Conservation (phyloP, 108 stramenopile species). For the Pseudonitzschia multiseries region DNA sequence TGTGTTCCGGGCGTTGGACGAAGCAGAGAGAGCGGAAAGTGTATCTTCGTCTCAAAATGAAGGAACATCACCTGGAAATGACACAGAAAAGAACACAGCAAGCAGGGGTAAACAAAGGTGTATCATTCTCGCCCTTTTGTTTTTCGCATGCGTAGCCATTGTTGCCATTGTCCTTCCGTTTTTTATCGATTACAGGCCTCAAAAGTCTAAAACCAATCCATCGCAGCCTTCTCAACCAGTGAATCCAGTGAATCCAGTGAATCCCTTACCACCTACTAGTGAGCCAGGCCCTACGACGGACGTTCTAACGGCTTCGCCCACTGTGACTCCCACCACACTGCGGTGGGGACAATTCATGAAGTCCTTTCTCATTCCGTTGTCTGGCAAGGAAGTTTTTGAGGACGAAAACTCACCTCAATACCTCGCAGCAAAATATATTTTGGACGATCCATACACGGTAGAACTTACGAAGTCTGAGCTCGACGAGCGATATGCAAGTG, state of each 20-base stretch:
- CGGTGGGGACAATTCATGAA: constrained; percentile 27
- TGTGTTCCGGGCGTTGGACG: constrained; percentile 26
- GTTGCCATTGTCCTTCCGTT: constrained; percentile 30
- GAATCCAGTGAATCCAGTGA: constrained; percentile 9
- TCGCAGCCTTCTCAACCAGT: not conserved
- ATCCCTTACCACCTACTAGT: not conserved
- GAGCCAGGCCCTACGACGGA: not conserved
- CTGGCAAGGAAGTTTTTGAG: constrained; percentile 37
- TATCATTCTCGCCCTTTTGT: constrained; percentile 12
- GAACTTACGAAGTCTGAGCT: constrained; percentile 17
- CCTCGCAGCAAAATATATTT: constrained; percentile 23
- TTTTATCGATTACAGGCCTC: constrained; percentile 12
- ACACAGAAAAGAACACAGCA: not conserved
- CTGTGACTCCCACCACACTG: constrained; percentile 21
- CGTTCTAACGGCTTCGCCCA: constrained; percentile 12
- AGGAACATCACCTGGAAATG: not conserved
- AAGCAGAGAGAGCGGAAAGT: constrained; percentile 15
- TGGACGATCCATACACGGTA: constrained; percentile 22
- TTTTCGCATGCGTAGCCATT: constrained; percentile 11
- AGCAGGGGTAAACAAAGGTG: not conserved
- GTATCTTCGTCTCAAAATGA: not conserved
- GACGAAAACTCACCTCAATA: constrained; percentile 32
- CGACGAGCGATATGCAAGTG: constrained; percentile 28
- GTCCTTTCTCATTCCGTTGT: constrained; percentile 25
- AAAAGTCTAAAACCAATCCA: too few relatives aligned